Base-by-base conservation (phyloP, 306 rosid species). In the Medicago truncatula region DNA sequence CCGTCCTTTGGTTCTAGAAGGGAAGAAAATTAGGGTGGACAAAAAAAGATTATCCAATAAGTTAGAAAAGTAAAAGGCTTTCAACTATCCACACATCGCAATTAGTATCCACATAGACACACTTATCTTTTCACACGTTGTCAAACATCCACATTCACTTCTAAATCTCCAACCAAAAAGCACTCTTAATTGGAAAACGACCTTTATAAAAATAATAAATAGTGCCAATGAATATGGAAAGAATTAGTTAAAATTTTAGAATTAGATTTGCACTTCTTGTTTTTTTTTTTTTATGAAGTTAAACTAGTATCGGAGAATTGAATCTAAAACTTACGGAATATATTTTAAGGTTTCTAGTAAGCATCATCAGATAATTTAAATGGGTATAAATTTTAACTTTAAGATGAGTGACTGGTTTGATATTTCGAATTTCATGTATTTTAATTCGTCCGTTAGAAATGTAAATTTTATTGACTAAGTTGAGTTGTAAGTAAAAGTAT, bases 1-100 rank as follows among this genome's bases (percentile, higher is more conserved):
- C 74, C 83, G 82, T 73, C 85, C 79, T 70, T 47, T 44, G 40
- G 9, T 68, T 83, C 76, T 77, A 70, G 83, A 85, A 82, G 71
- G 18, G 3, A 57, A 21, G 52, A 78, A 75, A 47, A 47, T 62
- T 31, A 28, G 34, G 17, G 25, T 20, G 15, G 49, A 52, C 12
- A 76, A 67, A 16, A 65, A 43, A 50, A 78, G 56, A 79, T 73
- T 58, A 75, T 80, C 70, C 49, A 56, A 66, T 57, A 76, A 71
- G 49, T 9, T 50, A 25, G 43, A 75, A 75, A 70, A 64, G 59
- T 71, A 36, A 34, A 46, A 71, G 71, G 20, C 11, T 21, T 81
- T 73, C 59, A 82, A 40, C 46, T 34, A 76, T 62, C 70, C 23
- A 56, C 78, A 28, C 10, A 15, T 36, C 43, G 60, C 52, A 16